Conservation (phyloP, 179 eudicot genomes). For the Amaranthus tricolor region DNA sequence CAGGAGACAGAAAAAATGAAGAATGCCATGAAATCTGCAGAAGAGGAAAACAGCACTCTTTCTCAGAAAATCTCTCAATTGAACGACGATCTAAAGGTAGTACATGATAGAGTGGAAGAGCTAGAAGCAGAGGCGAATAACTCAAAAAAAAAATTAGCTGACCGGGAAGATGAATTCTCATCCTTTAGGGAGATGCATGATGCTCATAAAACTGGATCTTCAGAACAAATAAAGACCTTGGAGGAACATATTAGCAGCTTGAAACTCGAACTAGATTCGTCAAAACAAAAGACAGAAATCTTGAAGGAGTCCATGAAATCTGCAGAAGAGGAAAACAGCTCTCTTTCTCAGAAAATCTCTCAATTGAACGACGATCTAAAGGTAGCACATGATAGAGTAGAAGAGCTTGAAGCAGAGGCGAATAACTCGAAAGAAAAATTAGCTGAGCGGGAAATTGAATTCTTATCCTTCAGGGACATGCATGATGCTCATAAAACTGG, state of each 20-base stretch:
- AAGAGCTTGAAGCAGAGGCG: constrained; percentile 30
- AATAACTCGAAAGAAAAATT: constrained; percentile 30
- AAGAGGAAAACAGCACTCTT: constrained; percentile 25
- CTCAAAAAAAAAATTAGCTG: constrained; percentile 29
- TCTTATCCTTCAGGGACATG: constrained; percentile 22
- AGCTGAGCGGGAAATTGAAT: constrained; percentile 28
- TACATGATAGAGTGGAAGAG: constrained; percentile 25
- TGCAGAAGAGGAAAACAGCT: constrained; percentile 30
- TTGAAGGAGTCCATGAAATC: constrained; percentile 19
- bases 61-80: constrained; percentile 17
- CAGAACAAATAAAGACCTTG: constrained; percentile 30
- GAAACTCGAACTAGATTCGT: constrained; percentile 22
- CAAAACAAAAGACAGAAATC: constrained; percentile 25
- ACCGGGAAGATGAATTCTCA: constrained; percentile 26
- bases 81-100: constrained; percentile 17
- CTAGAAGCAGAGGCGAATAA: constrained; percentile 21
- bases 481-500: constrained; percentile 21
- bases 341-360: constrained; percentile 22
- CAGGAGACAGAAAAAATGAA: constrained; percentile 27
- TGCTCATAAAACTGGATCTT: constrained; percentile 23
- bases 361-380: constrained; percentile 22
- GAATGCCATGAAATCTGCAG: constrained; percentile 14
- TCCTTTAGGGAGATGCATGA: constrained; percentile 27
- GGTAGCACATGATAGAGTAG: constrained; percentile 22
- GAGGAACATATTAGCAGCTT: constrained; percentile 25